Base-by-base conservation (phyloP, 176 grass and related monocot species). In the Phyllostachys edulis region DNA sequence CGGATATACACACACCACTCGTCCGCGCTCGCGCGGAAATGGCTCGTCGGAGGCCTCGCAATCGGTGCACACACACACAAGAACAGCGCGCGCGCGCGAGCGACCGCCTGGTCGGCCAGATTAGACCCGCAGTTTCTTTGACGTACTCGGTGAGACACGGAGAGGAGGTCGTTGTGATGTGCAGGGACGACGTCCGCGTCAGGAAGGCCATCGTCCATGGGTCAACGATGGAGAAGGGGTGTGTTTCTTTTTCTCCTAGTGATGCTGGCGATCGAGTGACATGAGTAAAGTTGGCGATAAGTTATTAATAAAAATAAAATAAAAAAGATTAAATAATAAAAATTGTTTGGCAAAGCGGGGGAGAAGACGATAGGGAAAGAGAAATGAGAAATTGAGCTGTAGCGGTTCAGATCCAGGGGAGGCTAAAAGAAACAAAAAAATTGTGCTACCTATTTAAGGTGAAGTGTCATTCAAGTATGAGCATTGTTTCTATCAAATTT, bases 161-260 rank as follows among this genome's bases (percentile, higher is more conserved):
- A 34, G 38, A 27, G n/a, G 13, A 26, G 59, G 27, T 39, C 63
- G 63, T n/a, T 24, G 24, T 23, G 15, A 37, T 32, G 60, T 49
- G 60, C 16, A 1, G 26, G 24, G 64, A 54, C 47, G 17, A 3
- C 12, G 71, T 84, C 59, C 14, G 32, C 0, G 66, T 71, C 52
- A 60, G 21, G 20, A 62, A 21, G 50, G 66, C 16, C 45, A 71
- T 14, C 52, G 52, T 34, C 36, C 42, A 3, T 24, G 26, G 50
- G 86, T 87, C 79, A 69, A 82, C 65, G 64, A 67, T 7, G 67
- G 23, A 6, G 42, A 17, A 52, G 39, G 49, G 1, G 7, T 24
- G 63, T 10, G 11, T 11, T 51, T 29, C 16, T 5, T 23, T 67
- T 39, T 27, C 37, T 7, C n/a, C 77, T 45, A 29, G 78, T 67